phyloP scores from a whole-genome alignment of 176 grass and related monocot species.

The Rhynchospora tenuis region DNA sequence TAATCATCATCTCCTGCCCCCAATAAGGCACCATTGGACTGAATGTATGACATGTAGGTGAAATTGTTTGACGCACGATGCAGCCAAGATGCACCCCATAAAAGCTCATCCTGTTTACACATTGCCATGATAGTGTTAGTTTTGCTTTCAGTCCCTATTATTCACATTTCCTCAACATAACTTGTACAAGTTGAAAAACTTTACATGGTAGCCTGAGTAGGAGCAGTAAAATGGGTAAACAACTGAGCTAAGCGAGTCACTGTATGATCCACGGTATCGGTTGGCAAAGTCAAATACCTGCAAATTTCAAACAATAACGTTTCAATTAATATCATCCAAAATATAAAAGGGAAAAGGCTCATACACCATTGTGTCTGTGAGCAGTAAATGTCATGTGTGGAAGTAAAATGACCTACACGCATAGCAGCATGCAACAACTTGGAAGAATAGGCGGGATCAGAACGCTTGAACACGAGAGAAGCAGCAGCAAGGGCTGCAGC shows the following conservation, averaged over 20 bases:
- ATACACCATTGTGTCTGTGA: neutral
- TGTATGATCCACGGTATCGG: conserved; percentile 63
- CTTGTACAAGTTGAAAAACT: neutral
- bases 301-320: neutral
- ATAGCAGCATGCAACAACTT: conserved; percentile 42
- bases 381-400: neutral
- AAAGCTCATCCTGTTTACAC: conserved; percentile 59
- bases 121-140: neutral
- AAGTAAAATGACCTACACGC: conserved; percentile 4
- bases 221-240: conserved; percentile 83
- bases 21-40: conserved; percentile 36
- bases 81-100: conserved; percentile 91
- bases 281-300: conserved; percentile 78
- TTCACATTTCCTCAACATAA: neutral
- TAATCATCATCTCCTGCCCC: conserved; percentile 71
- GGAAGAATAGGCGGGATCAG: conserved; percentile 57
- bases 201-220: conserved; percentile 79
- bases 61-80: conserved; percentile 61
- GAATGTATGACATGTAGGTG: conserved; percentile 71
- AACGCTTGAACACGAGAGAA: conserved; percentile 56
- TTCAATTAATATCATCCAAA: neutral
- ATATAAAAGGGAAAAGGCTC: neutral
- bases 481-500: conserved; percentile 69
- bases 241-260: conserved; percentile 36
- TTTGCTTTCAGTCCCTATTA: neutral